A percentile compares a stretch with the other conserved stretches of the same genome.
phyloP scores from a whole-genome alignment of 23 red algal species.

The Gracilariopsis chorda region DNA sequence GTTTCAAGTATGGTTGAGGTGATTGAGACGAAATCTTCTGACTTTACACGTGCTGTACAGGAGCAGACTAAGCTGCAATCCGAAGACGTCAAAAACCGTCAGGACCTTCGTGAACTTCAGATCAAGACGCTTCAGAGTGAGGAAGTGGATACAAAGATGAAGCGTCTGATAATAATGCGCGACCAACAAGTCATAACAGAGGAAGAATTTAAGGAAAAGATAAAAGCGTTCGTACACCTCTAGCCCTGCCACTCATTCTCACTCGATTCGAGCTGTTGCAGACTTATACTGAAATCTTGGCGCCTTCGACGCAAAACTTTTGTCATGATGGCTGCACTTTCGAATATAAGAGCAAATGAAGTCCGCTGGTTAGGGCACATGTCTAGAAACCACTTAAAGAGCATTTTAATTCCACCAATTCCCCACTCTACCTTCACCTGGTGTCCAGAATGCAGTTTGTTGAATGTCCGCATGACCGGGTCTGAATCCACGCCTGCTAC shows the following conservation, averaged over 20 bases:
- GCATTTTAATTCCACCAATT: neutral
- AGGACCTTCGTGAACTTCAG: neutral
- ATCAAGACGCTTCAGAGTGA: neutral
- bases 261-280: no score
- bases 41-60: neutral
- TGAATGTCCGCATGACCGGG: neutral
- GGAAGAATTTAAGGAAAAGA: no score
- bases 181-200: neutral
- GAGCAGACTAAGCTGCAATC: constrained; percentile 1
- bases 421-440: neutral
- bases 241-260: no score
- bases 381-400: neutral
- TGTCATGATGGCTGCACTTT: neutral
- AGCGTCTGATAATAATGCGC: neutral
- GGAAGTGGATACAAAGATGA: neutral
- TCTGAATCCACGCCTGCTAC: neutral
- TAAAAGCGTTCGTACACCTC: no score
- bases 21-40: neutral
- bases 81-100: neutral
- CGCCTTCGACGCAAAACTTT: neutral
- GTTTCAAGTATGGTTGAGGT: neutral
- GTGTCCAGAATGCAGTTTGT: neutral
- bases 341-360: neutral
- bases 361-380: neutral
- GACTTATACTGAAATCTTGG: no score